Base-by-base conservation (phyloP, 441 rosid genomes). In the Lepidium campestre region DNA sequence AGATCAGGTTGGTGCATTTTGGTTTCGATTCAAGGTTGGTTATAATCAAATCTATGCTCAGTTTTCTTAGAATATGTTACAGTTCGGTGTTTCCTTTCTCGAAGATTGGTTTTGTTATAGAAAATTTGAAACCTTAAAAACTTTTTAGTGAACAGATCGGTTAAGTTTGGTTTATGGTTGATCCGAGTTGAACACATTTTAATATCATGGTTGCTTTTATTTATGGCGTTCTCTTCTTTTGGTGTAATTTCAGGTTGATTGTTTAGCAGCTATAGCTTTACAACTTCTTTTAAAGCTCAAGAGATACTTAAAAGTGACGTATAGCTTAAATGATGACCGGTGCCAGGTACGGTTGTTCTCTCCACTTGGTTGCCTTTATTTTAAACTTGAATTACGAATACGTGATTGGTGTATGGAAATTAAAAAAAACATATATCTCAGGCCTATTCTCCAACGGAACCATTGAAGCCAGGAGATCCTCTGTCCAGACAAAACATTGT, bases 231-330 rank as follows among this genome's bases (percentile, higher is more conserved):
- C 35, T 37, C 13, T 67, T 45, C 41, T 60, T 67, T 61, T 61
- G 57, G 46, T 58, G 34, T 13, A 19, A 66, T 53, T 74, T 56
- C 84, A 95, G 99, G 83, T 76, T 59, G 94, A 90, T 36, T 85
- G 88, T 64, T 75, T 92, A 48, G 78, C 86, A 29, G 97, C 98
- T 48, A 79, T 77, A n/a, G 89, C 98, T 42, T 69, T 90, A 81
- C 93, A 87, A 82, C 96, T 95, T 74, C 97, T 95, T 70, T 70
- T 90, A 86, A 92, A 81, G 85, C 91, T 95, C 40, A 92, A 92
- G 78, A 85, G 97, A 76, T 87, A 88, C 80, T 79, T 95, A 47
- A 95, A 95, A 76, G 85, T 90, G 69, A 83, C 87, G 9, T 92
- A 87, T 73, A 80, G 96, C 78, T 79, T 90, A 72, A 84, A 89